Evolutionary conservation across 1,139 yeast genomes (phyloP), one percentile per base, ranked within the genome.

Genomic region (Arxiozyma telluris): DNA sequence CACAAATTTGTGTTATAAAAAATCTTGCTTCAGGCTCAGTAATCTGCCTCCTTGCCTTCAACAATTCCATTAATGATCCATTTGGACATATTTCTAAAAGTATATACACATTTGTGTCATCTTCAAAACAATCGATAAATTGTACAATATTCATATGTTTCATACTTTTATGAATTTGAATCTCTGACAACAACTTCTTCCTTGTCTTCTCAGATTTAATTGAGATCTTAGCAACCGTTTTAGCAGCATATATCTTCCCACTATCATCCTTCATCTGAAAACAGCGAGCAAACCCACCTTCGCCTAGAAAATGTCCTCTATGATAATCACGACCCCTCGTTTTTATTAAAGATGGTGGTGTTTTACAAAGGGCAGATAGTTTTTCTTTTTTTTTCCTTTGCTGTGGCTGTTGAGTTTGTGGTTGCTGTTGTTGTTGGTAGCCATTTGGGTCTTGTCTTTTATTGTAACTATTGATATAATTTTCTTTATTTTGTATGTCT

Each of bases 271-370:
- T 88, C 78, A 94, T 94, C 71, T 93, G 97, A 73, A 94, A 94
- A 70, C 98, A 94, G 68, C 98, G 83, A 21, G 98, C 99, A 76
- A 94, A 94, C 0, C 99, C 99, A 56, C 99, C 99, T 74, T 90
- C 98, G 39, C 99, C 99, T 44, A 94, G 76, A 63, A 91, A 90
- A 56, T 78, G 79, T 2, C 98, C 98, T 68, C 98, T 82, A 64
- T 88, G 88, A 71, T 88, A 93, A 64, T 90, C 95, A 66, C 88
- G 79, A 53, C 97, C 96, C 73, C 93, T 80, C 47, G 95, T 89
- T 63, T 93, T 80, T 62, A 93, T 94, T 58, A 89, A 81, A 20
- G 96, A 85, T 42, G 98, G 97, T 3, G 98, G 97, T 4, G 97
- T 91, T 71, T 89, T 89, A 70, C 98, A 91, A 53, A 91, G 76